Conservation (phyloP, 371 early-diverging fungal species). For the Entomophthora muscae region DNA sequence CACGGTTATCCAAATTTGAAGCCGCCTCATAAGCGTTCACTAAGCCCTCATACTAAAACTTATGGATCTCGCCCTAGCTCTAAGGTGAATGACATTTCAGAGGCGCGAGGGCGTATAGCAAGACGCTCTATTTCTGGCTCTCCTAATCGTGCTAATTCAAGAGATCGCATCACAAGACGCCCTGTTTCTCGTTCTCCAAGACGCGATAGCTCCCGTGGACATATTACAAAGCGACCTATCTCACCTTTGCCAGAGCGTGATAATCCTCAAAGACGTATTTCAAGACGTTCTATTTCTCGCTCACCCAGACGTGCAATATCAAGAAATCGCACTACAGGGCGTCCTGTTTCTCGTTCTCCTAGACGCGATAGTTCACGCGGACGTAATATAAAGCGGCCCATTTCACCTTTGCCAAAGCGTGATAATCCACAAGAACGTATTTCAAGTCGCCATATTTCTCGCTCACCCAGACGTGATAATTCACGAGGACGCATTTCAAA, state of each 20-base stretch:
- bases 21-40: too few relatives aligned
- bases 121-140: neutral
- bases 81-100: too few relatives aligned
- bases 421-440: neutral
- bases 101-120: neutral
- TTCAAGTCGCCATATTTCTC: neutral
- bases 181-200: neutral
- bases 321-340: neutral
- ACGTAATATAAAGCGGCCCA: neutral
- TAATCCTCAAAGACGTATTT: neutral
- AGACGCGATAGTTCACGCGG: neutral
- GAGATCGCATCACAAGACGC: neutral
- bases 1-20: too few relatives aligned
- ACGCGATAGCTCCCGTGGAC: neutral
- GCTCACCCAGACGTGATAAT: neutral
- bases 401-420: neutral
- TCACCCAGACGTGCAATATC: neutral
- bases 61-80: too few relatives aligned
- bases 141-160: neutral
- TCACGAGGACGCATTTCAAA: neutral
- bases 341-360: neutral
- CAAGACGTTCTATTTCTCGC: neutral
- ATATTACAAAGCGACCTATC: neutral
- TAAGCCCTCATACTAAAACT: too few relatives aligned
- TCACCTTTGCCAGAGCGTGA: neutral